Evolutionary conservation across 306 rosid species (phyloP).

Genomic region (Prunus armeniaca): DNA sequence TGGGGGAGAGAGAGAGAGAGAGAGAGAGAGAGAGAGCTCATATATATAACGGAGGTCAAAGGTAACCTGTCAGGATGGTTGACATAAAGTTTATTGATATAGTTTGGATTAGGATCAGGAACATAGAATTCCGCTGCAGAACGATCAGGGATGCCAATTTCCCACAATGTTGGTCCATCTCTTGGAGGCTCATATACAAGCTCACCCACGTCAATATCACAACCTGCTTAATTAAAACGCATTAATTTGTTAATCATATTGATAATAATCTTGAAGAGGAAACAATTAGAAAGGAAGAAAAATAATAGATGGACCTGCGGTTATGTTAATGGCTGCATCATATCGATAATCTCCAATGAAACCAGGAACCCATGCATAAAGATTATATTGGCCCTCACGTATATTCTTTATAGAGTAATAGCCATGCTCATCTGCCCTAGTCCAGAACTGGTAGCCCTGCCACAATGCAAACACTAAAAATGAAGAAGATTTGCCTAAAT

Average conservation of each 20-base stretch:
- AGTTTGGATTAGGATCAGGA: slow-evolving; percentile 78
- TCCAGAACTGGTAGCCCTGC: slow-evolving; percentile 89
- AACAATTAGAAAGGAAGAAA: not conserved
- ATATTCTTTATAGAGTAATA: slow-evolving; percentile 48
- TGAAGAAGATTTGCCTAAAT: too few species aligned
- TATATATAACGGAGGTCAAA: not conserved
- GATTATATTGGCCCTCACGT: slow-evolving; percentile 51
- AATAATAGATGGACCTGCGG: slow-evolving; percentile 39
- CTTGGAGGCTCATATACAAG: slow-evolving; percentile 71
- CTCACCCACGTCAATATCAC: slow-evolving; percentile 53
- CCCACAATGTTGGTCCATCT: slow-evolving; percentile 89
- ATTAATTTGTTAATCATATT: not conserved
- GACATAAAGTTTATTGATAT: slow-evolving; percentile 67
- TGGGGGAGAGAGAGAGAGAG: too few species aligned
- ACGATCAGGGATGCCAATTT: slow-evolving; percentile 90
- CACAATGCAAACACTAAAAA: too few species aligned
- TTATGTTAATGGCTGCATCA: slow-evolving; percentile 43
- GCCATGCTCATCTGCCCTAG: slow-evolving; percentile 62
- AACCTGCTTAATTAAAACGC: slow-evolving; percentile 33
- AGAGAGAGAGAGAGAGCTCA: not conserved
- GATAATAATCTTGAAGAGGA: not conserved
- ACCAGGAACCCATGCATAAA: slow-evolving; percentile 81
- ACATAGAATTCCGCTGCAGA: slow-evolving; percentile 75
- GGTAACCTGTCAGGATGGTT: slow-evolving; percentile 79
- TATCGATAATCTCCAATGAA: slow-evolving; percentile 69